Evolutionary conservation across 1,284 basidiomycete genomes (phyloP).

Genomic region (Heliocybe sulcata): DNA sequence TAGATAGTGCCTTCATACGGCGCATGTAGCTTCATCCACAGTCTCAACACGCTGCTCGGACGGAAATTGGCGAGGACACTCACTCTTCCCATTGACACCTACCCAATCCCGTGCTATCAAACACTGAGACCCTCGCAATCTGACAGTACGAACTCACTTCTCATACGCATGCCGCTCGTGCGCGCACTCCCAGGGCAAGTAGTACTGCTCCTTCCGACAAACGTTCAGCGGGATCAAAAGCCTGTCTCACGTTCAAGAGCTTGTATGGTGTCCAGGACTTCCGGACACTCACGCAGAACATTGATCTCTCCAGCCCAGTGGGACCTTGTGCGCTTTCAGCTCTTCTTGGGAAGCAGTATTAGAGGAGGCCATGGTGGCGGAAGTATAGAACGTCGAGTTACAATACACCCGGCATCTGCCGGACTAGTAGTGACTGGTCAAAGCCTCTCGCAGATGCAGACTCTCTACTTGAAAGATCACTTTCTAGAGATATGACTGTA

Average conservation of each 20-base stretch:
- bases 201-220: slow-evolving; percentile 67
- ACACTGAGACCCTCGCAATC: slow-evolving; percentile 5
- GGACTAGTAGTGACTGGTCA: slow-evolving; percentile 4
- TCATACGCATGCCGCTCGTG: slow-evolving; percentile 73
- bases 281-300: slow-evolving; percentile 68
- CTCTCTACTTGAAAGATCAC: no score
- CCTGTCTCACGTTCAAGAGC: slow-evolving; percentile 30
- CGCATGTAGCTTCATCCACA: slow-evolving; percentile 59
- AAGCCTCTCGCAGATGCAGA: no score
- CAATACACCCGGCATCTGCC: slow-evolving; percentile 11
- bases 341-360: slow-evolving; percentile 81
- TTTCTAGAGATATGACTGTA: no score
- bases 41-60: slow-evolving; percentile 8
- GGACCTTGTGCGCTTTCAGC: slow-evolving; percentile 70
- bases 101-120: neutral
- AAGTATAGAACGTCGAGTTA: neutral
- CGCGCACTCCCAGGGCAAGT: slow-evolving; percentile 81
- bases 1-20: slow-evolving; percentile 75
- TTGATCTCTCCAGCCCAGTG: slow-evolving; percentile 82
- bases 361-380: slow-evolving; percentile 51
- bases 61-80: slow-evolving; percentile 26
- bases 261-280: slow-evolving; percentile 6
- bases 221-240: slow-evolving; percentile 82
- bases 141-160: slow-evolving; percentile 43
- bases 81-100: slow-evolving; percentile 92